Conservation (phyloP, 2,329 filamentous ascomycete genomes). For the Thermomyces lanuginosus region DNA sequence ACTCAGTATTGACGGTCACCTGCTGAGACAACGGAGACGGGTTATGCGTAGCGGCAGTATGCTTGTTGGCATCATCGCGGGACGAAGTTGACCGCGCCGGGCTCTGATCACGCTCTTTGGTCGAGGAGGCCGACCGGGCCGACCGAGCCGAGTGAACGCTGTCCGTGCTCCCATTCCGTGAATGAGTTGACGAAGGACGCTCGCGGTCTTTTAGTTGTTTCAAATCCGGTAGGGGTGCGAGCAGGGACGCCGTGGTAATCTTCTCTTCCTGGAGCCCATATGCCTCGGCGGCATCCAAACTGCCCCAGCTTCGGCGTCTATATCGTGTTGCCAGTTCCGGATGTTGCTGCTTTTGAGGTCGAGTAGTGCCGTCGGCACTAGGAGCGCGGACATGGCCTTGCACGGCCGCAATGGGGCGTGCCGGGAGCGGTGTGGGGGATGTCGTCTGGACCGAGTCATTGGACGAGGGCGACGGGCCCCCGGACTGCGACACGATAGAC, state of each 20-base stretch:
- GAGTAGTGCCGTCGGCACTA: constrained; percentile 54
- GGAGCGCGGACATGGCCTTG: constrained; percentile 40
- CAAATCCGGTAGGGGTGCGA: constrained; percentile 20
- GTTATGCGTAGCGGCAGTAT: constrained; percentile 11
- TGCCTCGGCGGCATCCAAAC: constrained; percentile 34
- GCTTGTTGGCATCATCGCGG: background rate
- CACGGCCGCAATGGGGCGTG: constrained; percentile 21
- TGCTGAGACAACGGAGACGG: constrained; percentile 63
- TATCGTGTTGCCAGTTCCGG: constrained; percentile 59
- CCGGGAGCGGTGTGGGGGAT: constrained; percentile 18
- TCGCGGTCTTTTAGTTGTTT: constrained; percentile 14
- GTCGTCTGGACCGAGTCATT: constrained; percentile 28
- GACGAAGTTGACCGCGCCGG: constrained; percentile 43
- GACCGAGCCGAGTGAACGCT: constrained; percentile 37
- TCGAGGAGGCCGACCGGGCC: constrained; percentile 22
- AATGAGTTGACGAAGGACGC: constrained; percentile 23
- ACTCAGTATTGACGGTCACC: constrained; percentile 44
- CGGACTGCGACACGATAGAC: constrained; percentile 9
- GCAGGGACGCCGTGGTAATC: constrained; percentile 18
- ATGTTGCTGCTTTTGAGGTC: constrained; percentile 33
- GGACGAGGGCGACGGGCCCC: constrained; percentile 7
- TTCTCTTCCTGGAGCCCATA: constrained; percentile 19
- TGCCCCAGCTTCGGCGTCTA: constrained; percentile 68
- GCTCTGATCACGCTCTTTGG: no score
- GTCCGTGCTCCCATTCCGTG: constrained; percentile 45